Base-by-base conservation (phyloP, 768 basidiomycete genomes). In the Rhizopogon vulgaris region DNA sequence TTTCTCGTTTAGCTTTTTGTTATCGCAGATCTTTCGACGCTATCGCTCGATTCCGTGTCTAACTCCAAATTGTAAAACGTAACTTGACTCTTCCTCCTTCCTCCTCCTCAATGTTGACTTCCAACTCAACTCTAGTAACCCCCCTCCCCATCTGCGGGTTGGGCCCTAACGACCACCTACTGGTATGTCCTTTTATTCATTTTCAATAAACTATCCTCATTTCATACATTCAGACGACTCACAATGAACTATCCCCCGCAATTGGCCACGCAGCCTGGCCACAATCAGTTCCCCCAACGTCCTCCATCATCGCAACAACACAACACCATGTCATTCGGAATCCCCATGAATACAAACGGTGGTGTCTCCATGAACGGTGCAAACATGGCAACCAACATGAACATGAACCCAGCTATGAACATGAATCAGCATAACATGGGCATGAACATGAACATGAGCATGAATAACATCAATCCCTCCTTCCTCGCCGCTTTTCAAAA, bases 401-500 rank as follows among this genome's bases (percentile, higher is more conserved):
- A 32, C 10, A 51, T 51, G 28, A 51, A 51, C 17, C 34, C 30
- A 22, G 14, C 42, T 18, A 51, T 51, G 49, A 30, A 27, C 12
- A 48, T 48, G 49, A 51, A 51, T 18, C 43, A 28, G 9, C 41
- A 46, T 7, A 46, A 46, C 38, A 32, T 47, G 22, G 8, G 41
- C n/a, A 25, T 48, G 45, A 53, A 54, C 51, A 46, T 54, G 53
- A 24, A 41, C 28, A 52, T 30, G 42, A 48, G 41, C 48, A 53
- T 49, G 48, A 47, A 38, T 14, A 51, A 53, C 38, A 67, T 71
- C 48, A 69, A 64, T 59, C 69, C 69, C 36, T 67, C 63, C 22
- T 63, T 71, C 53, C 61, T 70, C 30, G 61, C 67, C 49, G 58
- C 64, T 28, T 63, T 64, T 32, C 69, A 71, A 58, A 53, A 51